Evolutionary conservation across 768 basidiomycete species (phyloP).

Genomic region (Ramaria sp.): DNA sequence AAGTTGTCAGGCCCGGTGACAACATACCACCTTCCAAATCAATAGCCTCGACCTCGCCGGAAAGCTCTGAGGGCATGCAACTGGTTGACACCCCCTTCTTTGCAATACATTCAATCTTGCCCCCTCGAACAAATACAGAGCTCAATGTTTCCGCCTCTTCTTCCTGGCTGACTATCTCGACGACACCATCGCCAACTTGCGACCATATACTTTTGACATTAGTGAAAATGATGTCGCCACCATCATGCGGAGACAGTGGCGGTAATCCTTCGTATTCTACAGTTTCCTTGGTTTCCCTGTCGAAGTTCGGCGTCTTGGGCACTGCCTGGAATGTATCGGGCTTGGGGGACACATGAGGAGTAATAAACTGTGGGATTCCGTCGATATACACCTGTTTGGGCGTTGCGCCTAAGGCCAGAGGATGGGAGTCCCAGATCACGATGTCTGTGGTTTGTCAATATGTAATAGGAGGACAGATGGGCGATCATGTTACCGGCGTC

Average conservation of each 20-base stretch:
- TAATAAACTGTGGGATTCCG: slow-evolving; percentile 27
- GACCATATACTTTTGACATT: slow-evolving; percentile 48
- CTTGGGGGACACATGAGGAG: slow-evolving; percentile 16
- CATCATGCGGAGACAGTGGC: slow-evolving; percentile 42
- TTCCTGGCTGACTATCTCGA: slow-evolving; percentile 27
- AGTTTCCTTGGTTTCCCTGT: slow-evolving; percentile 51
- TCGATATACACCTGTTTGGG: slow-evolving; percentile 36
- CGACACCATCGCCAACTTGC: slow-evolving; percentile 46
- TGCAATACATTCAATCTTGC: slow-evolving; percentile 38
- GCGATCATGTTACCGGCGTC: slow-evolving; percentile 38
- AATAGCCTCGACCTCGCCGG: slow-evolving; percentile 22
- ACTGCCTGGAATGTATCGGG: slow-evolving; percentile 23
- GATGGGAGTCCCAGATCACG: slow-evolving; percentile 53
- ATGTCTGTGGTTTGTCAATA: slow-evolving; percentile 29
- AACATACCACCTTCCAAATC: slow-evolving; percentile 58
- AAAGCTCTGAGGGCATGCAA: background rate
- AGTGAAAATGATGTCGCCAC: slow-evolving; percentile 42
- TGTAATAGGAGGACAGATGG: background rate
- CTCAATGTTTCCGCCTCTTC: slow-evolving; percentile 13
- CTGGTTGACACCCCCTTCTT: slow-evolving; percentile 14
- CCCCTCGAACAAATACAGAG: slow-evolving; percentile 36
- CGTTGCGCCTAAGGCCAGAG: slow-evolving; percentile 31
- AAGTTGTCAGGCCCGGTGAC: slow-evolving; percentile 32
- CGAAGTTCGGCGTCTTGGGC: slow-evolving; percentile 61
- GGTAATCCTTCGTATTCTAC: slow-evolving; percentile 65